Conservation (phyloP, 2,329 filamentous ascomycete genomes). For the Fusarium chuoi region DNA sequence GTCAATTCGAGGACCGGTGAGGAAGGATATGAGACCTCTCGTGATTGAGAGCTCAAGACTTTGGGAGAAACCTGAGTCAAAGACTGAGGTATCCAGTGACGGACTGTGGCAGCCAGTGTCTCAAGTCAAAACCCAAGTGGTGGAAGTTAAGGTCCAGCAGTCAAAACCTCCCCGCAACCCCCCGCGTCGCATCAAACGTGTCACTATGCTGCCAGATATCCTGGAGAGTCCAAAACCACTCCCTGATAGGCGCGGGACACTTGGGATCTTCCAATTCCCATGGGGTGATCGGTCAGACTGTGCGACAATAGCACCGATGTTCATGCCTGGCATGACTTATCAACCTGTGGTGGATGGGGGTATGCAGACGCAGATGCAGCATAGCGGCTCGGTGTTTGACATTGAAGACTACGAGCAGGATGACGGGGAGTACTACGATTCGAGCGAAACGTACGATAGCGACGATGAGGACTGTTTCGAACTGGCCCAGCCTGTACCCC, state of each 20-base stretch:
- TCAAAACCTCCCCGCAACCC: slow-evolving; percentile 64
- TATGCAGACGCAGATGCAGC: slow-evolving; percentile 42
- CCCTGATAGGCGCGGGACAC: slow-evolving; percentile 65
- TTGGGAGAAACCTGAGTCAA: slow-evolving; percentile 30
- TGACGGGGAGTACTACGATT: slow-evolving; percentile 50
- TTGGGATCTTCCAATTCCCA: slow-evolving; percentile 73
- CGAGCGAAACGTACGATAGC: slow-evolving; percentile 40
- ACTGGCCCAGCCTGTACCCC: slow-evolving; percentile 69
- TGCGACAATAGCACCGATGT: slow-evolving; percentile 58
- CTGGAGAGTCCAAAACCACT: slow-evolving; percentile 70
- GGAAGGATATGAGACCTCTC: slow-evolving; percentile 28
- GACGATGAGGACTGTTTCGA: slow-evolving; percentile 64
- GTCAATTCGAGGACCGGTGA: slow-evolving; percentile 7
- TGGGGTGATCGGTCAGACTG: slow-evolving; percentile 72
- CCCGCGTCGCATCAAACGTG: slow-evolving; percentile 63
- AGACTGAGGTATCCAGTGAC: slow-evolving; percentile 3
- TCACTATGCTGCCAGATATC: slow-evolving; percentile 72
- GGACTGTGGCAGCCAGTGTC: slow-evolving; percentile 37
- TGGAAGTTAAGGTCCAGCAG: slow-evolving; percentile 45
- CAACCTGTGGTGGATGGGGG: slow-evolving; percentile 18
- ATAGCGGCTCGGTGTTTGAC: slow-evolving; percentile 58
- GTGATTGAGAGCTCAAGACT: slow-evolving; percentile 37
- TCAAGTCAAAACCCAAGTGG: slow-evolving; percentile 18
- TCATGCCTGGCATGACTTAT: slow-evolving; percentile 64
- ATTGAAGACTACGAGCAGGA: slow-evolving; percentile 71